Evolutionary conservation across 306 rosid species (phyloP).

Genomic region (Cyclanthera cordifolia): DNA sequence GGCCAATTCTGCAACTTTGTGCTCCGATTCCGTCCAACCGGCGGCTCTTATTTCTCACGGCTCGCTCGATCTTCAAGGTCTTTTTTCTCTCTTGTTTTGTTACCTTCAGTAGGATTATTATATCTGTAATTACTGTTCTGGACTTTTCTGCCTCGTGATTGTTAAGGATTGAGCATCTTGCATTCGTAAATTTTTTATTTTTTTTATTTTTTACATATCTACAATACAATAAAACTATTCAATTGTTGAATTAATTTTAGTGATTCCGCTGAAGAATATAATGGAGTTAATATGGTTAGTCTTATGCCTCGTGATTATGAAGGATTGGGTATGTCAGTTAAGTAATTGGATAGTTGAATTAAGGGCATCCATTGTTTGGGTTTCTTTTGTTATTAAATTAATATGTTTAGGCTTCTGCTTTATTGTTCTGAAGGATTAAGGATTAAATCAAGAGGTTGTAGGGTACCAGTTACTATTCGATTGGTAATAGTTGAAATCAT

Average conservation of each 20-base stretch:
- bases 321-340: not conserved
- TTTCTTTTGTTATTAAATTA: not conserved
- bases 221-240: not conserved
- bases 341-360: not conserved
- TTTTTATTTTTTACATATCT: not conserved
- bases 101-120: not conserved
- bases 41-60: slow-evolving; percentile 26
- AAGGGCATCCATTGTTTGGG: too few relatives aligned
- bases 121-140: not conserved
- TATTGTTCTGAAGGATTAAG: not conserved
- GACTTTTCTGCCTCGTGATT: not conserved
- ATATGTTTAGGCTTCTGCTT: not conserved
- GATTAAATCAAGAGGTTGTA: too few relatives aligned
- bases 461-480: not conserved
- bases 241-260: not conserved
- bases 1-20: slow-evolving; percentile 15
- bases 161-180: not conserved
- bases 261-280: not conserved
- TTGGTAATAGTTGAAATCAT: not conserved
- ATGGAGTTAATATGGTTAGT: not conserved
- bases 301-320: not conserved
- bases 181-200: not conserved
- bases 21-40: slow-evolving; percentile 22
- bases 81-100: not conserved
- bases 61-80: slow-evolving; percentile 30